phyloP scores from a whole-genome alignment of 2,329 filamentous ascomycete genomes.

The Cercospora sesami region DNA sequence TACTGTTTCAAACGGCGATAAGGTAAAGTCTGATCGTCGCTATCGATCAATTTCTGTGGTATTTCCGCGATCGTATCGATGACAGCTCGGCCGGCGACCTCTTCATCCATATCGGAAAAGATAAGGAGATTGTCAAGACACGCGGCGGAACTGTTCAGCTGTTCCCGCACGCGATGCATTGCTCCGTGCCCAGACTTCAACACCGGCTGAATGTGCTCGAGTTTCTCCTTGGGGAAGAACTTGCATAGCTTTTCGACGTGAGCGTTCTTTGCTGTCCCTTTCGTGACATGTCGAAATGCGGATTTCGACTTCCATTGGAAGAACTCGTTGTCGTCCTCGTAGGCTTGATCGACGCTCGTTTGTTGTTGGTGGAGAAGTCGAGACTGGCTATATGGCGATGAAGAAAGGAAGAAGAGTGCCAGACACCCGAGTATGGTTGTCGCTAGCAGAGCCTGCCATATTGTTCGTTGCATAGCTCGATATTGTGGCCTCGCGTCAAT shows the following conservation, averaged over 20 bases:
- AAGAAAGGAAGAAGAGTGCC: not conserved
- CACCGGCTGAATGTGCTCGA: slow-evolving; percentile 49
- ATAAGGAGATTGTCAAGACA: slow-evolving; percentile 52
- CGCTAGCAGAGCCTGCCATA: slow-evolving; percentile 16
- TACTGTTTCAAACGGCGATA: slow-evolving; percentile 23
- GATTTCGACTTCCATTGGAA: slow-evolving; percentile 29
- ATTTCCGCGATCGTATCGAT: slow-evolving; percentile 52
- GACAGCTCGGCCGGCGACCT: slow-evolving; percentile 40
- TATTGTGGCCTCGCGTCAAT: not conserved
- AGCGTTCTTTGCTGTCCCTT: slow-evolving; percentile 12
- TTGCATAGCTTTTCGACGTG: slow-evolving; percentile 40
- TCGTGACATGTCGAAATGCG: slow-evolving; percentile 22
- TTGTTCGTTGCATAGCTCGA: slow-evolving; percentile 3
- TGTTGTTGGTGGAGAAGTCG: not conserved
- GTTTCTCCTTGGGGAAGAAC: slow-evolving; percentile 43
- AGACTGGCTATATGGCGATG: not conserved
- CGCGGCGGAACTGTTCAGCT: slow-evolving; percentile 55
- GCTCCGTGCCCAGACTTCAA: slow-evolving; percentile 55
- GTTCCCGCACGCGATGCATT: slow-evolving; percentile 46
- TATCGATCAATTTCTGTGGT: slow-evolving; percentile 36
- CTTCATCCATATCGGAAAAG: slow-evolving; percentile 52
- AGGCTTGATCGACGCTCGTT: not conserved
- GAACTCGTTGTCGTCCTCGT: slow-evolving; percentile 13
- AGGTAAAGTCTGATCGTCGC: slow-evolving; percentile 20
- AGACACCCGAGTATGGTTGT: slow-evolving; percentile 5